These are phyloP conservation scores for Solanum hybrid DNA, from an alignment of 305 asterid species.

Conservation along the genomic window DNA sequence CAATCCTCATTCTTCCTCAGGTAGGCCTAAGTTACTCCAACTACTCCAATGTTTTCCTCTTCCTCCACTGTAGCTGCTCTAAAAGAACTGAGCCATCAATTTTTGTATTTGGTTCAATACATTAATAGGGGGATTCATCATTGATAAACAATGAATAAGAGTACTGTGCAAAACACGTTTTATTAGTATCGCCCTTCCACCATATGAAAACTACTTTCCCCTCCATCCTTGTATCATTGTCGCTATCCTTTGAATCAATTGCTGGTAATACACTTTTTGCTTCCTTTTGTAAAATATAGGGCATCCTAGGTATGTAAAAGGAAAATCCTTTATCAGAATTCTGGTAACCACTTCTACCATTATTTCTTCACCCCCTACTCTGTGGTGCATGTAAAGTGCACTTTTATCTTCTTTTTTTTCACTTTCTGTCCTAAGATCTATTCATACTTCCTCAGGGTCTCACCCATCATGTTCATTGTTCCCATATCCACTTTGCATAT, in stretches of 20 bases:
- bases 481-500: background rate
- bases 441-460: background rate
- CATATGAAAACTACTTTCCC: background rate
- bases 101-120: background rate
- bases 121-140: background rate
- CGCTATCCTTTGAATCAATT: background rate
- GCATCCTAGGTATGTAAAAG: background rate
- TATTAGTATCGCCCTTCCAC: background rate
- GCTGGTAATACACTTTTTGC: background rate
- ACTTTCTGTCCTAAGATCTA: background rate
- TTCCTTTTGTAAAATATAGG: background rate
- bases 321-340: background rate
- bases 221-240: background rate
- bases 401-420: background rate
- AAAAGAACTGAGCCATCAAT: background rate
- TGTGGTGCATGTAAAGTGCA: background rate
- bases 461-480: background rate
- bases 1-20: background rate
- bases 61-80: background rate
- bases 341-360: background rate
- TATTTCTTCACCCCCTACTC: background rate
- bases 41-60: background rate
- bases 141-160: background rate
- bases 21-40: background rate
- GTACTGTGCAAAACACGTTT: background rate